Base-by-base conservation (phyloP, 2,329 filamentous ascomycete genomes). In the Hypoxylon sp. region DNA sequence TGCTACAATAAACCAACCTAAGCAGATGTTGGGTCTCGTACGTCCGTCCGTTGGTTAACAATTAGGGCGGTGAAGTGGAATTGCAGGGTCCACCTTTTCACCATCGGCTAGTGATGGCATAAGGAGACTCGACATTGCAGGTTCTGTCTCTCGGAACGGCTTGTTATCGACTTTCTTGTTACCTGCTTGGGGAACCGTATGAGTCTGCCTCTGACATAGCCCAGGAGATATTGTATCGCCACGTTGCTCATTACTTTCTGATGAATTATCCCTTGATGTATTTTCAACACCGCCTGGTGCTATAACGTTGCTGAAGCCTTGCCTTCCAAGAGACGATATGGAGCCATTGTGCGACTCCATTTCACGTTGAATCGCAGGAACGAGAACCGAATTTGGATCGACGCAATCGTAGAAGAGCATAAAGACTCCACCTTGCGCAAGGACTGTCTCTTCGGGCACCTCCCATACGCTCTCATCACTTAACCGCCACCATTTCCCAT, bases 341-440 rank as follows among this genome's bases (percentile, higher is more conserved):
- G 25, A 9, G 27, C 37, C n/a, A 47, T 41, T 19, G 43, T 46
- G 5, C 30, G 51, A 11, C 3, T 60, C 46, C 21, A 66, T 66
- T 46, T 55, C 53, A 12, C 55, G 45, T 43, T 32, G 52, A 34
- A 50, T 37, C 27, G 78, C 76, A 23, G 76, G 71, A 23, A 77
- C 73, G 8, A 84, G 76, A 19, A 90, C 75, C 27, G 82, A 81
- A 37, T 77, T 80, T 0, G 83, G 78, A 61, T 91, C 88, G 23
- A 91, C 81, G 48, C 87, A 88, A 76, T 99, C 95, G 77, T 98
- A 99, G 77, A 98, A 98, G 0, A 98, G 85, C 95, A 99, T 98
- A 76, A 98, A 98, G 0, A 94, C 95, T 1, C 93, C 93, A 0
- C 89, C 89, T 71, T 97, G 90, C 1, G 84, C 85, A 53, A 96